These are phyloP conservation scores for Pulveroboletus ravenelii DNA, from an alignment of 768 basidiomycete genomes.

Conservation along the genomic window DNA sequence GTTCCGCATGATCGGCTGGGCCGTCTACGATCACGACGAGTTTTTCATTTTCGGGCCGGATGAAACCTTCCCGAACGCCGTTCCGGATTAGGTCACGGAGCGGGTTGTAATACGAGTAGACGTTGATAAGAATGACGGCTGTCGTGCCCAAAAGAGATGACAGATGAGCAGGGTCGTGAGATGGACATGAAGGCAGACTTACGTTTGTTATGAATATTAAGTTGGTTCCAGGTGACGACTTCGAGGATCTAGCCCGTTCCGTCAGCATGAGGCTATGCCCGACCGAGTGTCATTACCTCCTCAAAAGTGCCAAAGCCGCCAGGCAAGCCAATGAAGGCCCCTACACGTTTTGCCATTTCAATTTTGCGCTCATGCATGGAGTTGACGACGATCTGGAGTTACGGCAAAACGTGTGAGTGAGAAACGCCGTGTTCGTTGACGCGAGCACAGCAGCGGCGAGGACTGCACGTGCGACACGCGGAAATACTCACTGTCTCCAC, in stretches of 20 bases:
- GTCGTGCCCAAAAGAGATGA: not conserved
- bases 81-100: constrained; percentile 70
- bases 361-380: constrained; percentile 90
- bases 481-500: constrained; percentile 29
- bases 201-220: constrained; percentile 86
- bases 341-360: constrained; percentile 78
- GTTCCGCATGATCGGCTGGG: constrained; percentile 46
- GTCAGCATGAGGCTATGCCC: constrained; percentile 1
- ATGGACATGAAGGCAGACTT: constrained; percentile 19
- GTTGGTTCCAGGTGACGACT: constrained; percentile 91
- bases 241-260: constrained; percentile 61
- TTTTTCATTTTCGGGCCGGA: constrained; percentile 52
- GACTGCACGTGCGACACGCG: constrained; percentile 1
- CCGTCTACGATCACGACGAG: constrained; percentile 77
- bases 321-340: constrained; percentile 84
- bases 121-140: constrained; percentile 88
- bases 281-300: constrained; percentile 45
- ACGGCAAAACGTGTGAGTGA: constrained; percentile 4
- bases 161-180: not conserved
- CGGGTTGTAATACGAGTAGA: constrained; percentile 77
- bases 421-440: not conserved
- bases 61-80: constrained; percentile 70
- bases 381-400: constrained; percentile 58
- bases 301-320: constrained; percentile 96
- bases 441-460: not conserved